A percentile compares a stretch with the other conserved stretches of the same genome.
phyloP scores from a whole-genome alignment of 176 grass and related monocot species.

The Bothriochloa decipiens region DNA sequence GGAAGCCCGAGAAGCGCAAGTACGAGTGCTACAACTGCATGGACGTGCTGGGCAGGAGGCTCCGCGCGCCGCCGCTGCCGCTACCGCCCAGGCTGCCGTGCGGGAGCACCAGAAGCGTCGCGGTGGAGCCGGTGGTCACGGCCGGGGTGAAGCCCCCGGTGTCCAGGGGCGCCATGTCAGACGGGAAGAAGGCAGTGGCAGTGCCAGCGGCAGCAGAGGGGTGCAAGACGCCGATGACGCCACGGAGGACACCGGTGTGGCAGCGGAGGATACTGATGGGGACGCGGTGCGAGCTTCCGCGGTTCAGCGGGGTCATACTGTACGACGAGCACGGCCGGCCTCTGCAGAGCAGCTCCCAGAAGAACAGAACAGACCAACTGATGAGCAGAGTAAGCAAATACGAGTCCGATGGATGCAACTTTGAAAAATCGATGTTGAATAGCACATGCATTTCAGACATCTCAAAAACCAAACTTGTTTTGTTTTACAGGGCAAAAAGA shows the following conservation, averaged over 20 bases:
- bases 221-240: conserved; percentile 30
- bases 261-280: conserved; percentile 62
- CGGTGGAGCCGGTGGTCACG: conserved; percentile 19
- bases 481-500: conserved; percentile 41
- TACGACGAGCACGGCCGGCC: conserved; percentile 51
- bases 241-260: conserved; percentile 52
- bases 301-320: conserved; percentile 56
- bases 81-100: conserved; percentile 23
- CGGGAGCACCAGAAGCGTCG: not conserved
- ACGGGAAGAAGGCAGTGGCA: not conserved
- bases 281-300: conserved; percentile 45
- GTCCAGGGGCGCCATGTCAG: not conserved
- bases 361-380: conserved; percentile 25
- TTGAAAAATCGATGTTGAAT: not conserved
- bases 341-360: conserved; percentile 7
- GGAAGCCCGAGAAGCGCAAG: not conserved
- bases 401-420: not conserved
- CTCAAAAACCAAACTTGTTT: not conserved
- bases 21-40: not conserved
- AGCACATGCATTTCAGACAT: not conserved
- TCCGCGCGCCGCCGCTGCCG: conserved; percentile 1
- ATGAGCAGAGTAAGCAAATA: not conserved
- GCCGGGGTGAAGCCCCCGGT: not conserved
- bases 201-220: not conserved
- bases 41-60: conserved; percentile 14